Base-by-base conservation (phyloP, 2,329 filamentous ascomycete species). In the Trichophyton benhamiae region DNA sequence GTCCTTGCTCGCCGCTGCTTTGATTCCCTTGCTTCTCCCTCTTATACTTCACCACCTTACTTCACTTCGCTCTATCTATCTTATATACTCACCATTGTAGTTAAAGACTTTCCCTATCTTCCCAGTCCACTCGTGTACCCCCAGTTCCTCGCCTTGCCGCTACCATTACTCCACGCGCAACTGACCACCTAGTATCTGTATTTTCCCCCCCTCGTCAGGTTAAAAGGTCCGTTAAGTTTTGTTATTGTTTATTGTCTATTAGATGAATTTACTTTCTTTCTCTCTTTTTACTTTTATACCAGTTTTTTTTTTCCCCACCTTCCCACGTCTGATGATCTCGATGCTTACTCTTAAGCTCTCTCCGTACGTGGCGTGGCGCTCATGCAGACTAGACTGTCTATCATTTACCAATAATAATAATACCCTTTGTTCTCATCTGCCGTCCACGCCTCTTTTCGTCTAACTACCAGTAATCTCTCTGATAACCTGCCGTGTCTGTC, bases 11-110 rank as follows among this genome's bases (percentile, higher is more conserved):
- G 52, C 33, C 27, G n/a, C 57, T 30, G 36, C 57, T 17, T 30
- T 44, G 33, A 38, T 58, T 58, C 55, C 41, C 55, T 58, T 41
- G 27, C 17, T 58, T 44, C 41, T 58, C 20, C 33, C 41, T 58
- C 20, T 17, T 41, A 36, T 38, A 38, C 13, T 38, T 38, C 11
- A 38, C 33, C 11, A 38, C 33, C 9, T 13, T 38, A 38, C 33
- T 38, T 38, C 11, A 38, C 33, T 38, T 38, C 33, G 17, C 41
- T 41, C 27, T 53, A 25, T 30, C 49, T 15, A 53, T 53, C 22
- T 53, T 44, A 44, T 53, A 53, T 53, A 53, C 13, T 33, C 22
- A 27, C 22, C 49, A 30, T 53, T 53, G 49, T 53, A 53, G 49
- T 53, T 53, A 53, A 20, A 27, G 27, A 15, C 11, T 30, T 30